Percentiles rank a stretch among this genome's conserved stretches.
Conservation (phyloP, 139 green algal species). For the Chlorella sorokiniana region DNA sequence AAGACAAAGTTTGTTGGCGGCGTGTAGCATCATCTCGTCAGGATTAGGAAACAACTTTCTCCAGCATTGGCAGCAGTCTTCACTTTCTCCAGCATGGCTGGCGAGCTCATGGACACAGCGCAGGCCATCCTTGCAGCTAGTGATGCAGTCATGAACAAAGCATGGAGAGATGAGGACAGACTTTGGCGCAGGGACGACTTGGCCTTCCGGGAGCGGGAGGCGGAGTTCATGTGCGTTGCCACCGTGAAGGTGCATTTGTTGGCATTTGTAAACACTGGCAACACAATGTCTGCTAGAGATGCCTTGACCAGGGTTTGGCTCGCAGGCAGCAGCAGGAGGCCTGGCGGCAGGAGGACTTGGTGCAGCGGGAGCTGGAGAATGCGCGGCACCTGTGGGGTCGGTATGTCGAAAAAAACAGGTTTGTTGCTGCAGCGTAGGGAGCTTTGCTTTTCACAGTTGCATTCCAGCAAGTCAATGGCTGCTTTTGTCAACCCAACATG, state of each 20-base stretch:
- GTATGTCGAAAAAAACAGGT: conserved; percentile 28
- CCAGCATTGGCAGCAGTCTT: background rate
- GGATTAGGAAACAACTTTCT: background rate
- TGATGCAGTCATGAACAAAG: conserved; percentile 21
- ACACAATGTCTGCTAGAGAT: too few relatives aligned
- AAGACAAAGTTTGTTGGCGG: too few relatives aligned
- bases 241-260: background rate
- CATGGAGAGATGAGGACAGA: conserved; percentile 17
- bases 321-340: conserved; percentile 19
- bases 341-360: conserved; percentile 17
- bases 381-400: conserved; percentile 2
- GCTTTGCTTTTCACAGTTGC: background rate
- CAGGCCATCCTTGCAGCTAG: conserved; percentile 19
- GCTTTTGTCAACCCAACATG: background rate
- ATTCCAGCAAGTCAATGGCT: too few relatives aligned
- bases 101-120: conserved; percentile 13
- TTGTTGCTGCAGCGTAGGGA: background rate
- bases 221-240: conserved; percentile 4
- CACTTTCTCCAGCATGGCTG: background rate
- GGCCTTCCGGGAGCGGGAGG: conserved; percentile 1
- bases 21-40: too few relatives aligned
- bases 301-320: too few relatives aligned
- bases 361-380: conserved; percentile 29
- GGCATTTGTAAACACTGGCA: background rate
- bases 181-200: conserved; percentile 14